Evolutionary conservation across 1,139 yeast species (phyloP).

Genomic region (Eremothecium sinecaudum): DNA sequence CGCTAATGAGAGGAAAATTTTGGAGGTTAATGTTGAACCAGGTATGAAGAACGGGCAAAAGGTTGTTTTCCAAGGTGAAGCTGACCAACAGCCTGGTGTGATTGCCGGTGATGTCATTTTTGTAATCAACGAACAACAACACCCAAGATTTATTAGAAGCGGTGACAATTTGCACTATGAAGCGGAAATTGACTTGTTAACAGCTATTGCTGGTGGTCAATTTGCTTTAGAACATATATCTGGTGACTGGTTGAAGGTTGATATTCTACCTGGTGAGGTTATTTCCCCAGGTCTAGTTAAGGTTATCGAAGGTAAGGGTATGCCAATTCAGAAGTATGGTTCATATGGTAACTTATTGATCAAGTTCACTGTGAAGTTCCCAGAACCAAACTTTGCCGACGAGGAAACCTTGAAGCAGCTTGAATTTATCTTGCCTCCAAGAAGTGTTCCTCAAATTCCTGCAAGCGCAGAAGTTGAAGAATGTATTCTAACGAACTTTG

Average conservation of each 20-base stretch:
- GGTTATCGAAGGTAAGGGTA: conserved; percentile 89
- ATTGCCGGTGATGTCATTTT: conserved; percentile 96
- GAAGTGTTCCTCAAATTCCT: conserved; percentile 49
- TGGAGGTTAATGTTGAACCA: conserved; percentile 90
- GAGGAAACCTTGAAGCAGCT: conserved; percentile 60
- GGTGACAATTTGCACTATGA: conserved; percentile 74
- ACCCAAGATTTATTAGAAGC: conserved; percentile 40
- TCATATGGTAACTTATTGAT: conserved; percentile 66
- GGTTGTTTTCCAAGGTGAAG: conserved; percentile 87
- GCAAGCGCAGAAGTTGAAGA: conserved; percentile 68
- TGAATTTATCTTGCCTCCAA: conserved; percentile 58
- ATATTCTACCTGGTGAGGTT: conserved; percentile 85
- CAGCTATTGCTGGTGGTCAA: conserved; percentile 95
- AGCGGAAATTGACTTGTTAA: conserved; percentile 80
- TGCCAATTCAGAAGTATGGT: conserved; percentile 77
- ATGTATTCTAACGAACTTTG: conserved; percentile 59
- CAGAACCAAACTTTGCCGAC: conserved; percentile 49
- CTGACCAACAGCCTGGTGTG: conserved; percentile 93
- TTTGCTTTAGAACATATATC: conserved; percentile 77
- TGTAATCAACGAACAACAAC: conserved; percentile 68
- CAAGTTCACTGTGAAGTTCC: conserved; percentile 67
- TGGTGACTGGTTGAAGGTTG: conserved; percentile 79
- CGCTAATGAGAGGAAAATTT: conserved; percentile 75
- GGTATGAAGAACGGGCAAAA: conserved; percentile 97
- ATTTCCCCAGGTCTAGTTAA: conserved; percentile 76